Evolutionary conservation across 192 early-diverging fungal genomes (phyloP).

Genomic region (Coemansia biformis): DNA sequence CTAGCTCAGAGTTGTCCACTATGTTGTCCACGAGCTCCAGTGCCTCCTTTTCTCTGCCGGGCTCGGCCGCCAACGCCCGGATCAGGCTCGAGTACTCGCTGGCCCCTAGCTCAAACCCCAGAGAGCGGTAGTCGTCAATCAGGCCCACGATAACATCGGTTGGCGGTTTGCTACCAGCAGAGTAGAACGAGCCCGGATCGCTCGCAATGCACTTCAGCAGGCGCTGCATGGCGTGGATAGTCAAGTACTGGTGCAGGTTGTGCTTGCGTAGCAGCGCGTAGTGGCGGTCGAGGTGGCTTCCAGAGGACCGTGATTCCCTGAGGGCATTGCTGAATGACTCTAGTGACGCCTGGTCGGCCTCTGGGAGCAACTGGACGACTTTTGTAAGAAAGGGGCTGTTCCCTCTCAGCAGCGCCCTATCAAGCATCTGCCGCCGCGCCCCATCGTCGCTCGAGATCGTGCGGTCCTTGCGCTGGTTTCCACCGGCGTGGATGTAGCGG

Average conservation of each 20-base stretch:
- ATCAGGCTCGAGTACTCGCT: constrained; percentile 41
- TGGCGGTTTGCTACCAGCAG: constrained; percentile 3
- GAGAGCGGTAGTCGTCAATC: constrained; percentile 27
- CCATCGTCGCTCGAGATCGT: background rate
- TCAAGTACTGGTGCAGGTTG: constrained; percentile 29
- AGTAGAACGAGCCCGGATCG: background rate
- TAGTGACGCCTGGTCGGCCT: constrained; percentile 17
- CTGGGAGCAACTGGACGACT: constrained; percentile 29
- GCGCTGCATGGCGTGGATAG: constrained; percentile 31
- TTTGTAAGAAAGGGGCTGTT: constrained; percentile 38
- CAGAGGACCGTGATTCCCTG: background rate
- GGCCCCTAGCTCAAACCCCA: constrained; percentile 21
- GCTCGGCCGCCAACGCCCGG: constrained; percentile 31
- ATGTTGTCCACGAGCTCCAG: constrained; percentile 41
- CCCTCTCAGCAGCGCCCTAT: constrained; percentile 19
- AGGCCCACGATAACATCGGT: constrained; percentile 23
- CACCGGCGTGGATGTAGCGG: too few relatives aligned
- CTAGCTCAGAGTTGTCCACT: constrained; percentile 33
- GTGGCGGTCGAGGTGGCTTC: constrained; percentile 10
- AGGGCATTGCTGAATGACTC: constrained; percentile 29
- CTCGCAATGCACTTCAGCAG: constrained; percentile 19
- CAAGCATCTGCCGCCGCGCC: constrained; percentile 1
- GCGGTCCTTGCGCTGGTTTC: background rate
- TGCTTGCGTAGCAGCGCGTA: constrained; percentile 18
- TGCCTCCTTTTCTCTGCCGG: constrained; percentile 32